Percentiles rank a stretch among this genome's conserved stretches.
These are phyloP conservation scores for Coniochaeta prunicola DNA, from an alignment of 2,329 filamentous ascomycete species.

Conservation along the genomic window DNA sequence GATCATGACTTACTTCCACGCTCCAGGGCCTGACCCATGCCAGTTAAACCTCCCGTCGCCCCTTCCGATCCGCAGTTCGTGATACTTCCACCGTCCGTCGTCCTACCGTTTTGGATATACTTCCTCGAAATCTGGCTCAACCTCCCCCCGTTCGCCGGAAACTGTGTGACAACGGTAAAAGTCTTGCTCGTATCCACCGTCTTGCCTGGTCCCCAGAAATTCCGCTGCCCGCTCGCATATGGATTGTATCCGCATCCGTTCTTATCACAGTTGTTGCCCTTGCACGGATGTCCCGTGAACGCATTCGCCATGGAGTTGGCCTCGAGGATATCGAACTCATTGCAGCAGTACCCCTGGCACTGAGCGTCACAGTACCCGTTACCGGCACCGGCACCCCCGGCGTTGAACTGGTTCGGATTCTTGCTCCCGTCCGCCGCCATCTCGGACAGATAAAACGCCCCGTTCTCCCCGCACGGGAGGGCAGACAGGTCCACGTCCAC, in stretches of 20 bases:
- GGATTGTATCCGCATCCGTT: constrained; percentile 26
- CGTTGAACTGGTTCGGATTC: no score
- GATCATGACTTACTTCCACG: constrained; percentile 20
- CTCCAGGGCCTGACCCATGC: constrained; percentile 29
- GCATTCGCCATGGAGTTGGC: constrained; percentile 29
- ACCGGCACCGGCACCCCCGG: constrained; percentile 37
- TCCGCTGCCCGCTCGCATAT: constrained; percentile 19
- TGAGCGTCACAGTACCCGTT: constrained; percentile 51
- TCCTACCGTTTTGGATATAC: constrained; percentile 38
- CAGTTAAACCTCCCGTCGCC: constrained; percentile 19
- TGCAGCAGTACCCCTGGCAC: constrained; percentile 30
- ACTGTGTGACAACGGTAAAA: constrained; percentile 35
- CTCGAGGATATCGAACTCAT: constrained; percentile 37
- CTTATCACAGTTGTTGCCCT: constrained; percentile 26
- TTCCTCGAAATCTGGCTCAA: constrained; percentile 35
- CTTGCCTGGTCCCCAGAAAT: constrained; percentile 18
- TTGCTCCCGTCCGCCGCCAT: constrained; percentile 47
- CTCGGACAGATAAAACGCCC: constrained; percentile 48
- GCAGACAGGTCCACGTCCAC: constrained; percentile 58
- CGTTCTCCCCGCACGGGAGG: constrained; percentile 57
- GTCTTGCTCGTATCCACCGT: constrained; percentile 37
- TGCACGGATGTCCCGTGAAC: constrained; percentile 32
- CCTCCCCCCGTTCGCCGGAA: constrained; percentile 24
- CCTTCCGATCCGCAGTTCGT: constrained; percentile 31
- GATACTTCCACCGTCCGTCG: constrained; percentile 14